Evolutionary conservation across 176 grass and related monocot genomes (phyloP).

Genomic region (Triticum turgidum): DNA sequence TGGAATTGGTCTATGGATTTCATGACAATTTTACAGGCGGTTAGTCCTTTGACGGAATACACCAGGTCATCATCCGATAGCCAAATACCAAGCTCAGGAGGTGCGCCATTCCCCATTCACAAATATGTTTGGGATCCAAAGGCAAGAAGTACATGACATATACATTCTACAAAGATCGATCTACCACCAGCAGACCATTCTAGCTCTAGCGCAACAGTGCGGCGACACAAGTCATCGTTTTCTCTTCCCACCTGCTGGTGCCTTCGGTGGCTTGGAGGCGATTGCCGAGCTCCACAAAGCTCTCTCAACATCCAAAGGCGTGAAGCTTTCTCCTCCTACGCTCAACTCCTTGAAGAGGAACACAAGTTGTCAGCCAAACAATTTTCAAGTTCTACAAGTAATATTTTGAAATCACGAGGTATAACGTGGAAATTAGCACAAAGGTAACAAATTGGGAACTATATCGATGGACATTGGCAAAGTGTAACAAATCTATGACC

Average conservation of each 20-base stretch:
- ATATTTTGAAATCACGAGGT: not conserved
- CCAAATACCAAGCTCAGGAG: conserved; percentile 1
- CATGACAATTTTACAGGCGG: not conserved
- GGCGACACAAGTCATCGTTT: conserved; percentile 40
- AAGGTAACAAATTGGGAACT: not conserved
- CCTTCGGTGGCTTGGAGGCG: conserved; percentile 36
- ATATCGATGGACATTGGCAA: not conserved
- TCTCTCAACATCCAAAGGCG: conserved; percentile 64
- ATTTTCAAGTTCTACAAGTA: not conserved
- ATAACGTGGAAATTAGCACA: not conserved
- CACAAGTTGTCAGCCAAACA: conserved; percentile 19
- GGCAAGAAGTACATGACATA: not conserved
- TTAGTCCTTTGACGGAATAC: not conserved
- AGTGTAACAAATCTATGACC: not conserved
- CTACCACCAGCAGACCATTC: not conserved
- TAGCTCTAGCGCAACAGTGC: not conserved
- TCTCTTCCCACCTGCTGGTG: conserved; percentile 45
- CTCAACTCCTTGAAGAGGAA: conserved; percentile 68
- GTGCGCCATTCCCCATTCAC: not conserved
- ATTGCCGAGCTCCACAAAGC: conserved; percentile 77
- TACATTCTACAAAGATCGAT: conserved; percentile 12
- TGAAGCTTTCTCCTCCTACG: conserved; percentile 55
- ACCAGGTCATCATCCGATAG: not conserved
- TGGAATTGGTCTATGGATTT: not conserved
- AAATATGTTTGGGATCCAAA: not conserved